Evolutionary conservation across 2,329 filamentous ascomycete species (phyloP).

Genomic region (Penicillium palitans): DNA sequence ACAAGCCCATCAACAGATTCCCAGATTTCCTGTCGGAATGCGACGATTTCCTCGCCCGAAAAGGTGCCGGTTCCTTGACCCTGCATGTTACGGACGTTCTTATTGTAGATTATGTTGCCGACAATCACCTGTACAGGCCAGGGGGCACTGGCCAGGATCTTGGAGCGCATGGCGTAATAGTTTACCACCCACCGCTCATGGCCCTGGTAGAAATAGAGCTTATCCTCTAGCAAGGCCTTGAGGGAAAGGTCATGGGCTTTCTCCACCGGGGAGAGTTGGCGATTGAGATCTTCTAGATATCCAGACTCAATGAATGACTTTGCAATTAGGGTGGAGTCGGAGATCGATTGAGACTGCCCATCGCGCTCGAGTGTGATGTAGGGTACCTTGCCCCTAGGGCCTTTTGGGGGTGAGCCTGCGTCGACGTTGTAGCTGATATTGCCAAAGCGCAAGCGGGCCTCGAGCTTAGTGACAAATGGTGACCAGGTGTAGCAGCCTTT

Average conservation of each 20-base stretch:
- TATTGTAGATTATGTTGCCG: background rate
- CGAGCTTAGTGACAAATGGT: background rate
- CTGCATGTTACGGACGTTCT: background rate
- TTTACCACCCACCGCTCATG: background rate
- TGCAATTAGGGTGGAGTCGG: background rate
- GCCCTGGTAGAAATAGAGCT: background rate
- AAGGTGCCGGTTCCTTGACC: background rate
- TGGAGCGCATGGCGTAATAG: background rate
- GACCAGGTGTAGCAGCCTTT: background rate
- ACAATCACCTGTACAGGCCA: background rate
- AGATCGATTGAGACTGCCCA: background rate
- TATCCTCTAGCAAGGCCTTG: background rate
- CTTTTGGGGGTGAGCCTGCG: background rate
- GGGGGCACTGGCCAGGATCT: background rate
- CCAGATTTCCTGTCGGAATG: background rate
- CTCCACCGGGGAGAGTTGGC: background rate
- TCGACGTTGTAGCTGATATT: background rate
- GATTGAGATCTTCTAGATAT: background rate
- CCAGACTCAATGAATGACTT: background rate
- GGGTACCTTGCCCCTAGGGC: background rate
- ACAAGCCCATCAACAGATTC: background rate
- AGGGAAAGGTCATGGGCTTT: background rate
- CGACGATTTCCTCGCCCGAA: background rate
- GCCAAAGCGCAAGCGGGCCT: background rate
- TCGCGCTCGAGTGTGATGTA: background rate